phyloP scores from a whole-genome alignment of 495 filamentous ascomycete genomes.

The Xylaria acuta region DNA sequence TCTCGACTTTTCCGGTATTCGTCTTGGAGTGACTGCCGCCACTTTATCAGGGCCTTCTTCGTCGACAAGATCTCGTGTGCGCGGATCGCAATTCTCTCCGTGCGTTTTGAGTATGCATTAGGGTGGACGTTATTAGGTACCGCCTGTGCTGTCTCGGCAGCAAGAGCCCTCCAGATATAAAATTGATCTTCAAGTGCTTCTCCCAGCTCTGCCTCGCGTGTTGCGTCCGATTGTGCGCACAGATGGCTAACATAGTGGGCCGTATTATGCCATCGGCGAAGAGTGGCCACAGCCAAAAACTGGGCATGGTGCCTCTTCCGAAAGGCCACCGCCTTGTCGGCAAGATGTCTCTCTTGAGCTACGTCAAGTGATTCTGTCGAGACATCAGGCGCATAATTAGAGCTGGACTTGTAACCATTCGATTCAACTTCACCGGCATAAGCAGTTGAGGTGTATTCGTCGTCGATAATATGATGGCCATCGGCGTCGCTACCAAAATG shows the following conservation, averaged over 20 bases:
- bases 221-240: constrained; percentile 35
- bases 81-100: constrained; percentile 37
- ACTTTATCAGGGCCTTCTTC: constrained; percentile 31
- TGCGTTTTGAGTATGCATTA: constrained; percentile 40
- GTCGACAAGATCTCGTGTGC: constrained; percentile 33
- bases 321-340: constrained; percentile 34
- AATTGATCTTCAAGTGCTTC: constrained; percentile 33
- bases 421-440: constrained; percentile 18
- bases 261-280: constrained; percentile 39
- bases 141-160: constrained; percentile 27
- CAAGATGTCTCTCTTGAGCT: constrained; percentile 26
- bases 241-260: constrained; percentile 33
- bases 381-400: background rate
- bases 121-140: constrained; percentile 30
- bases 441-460: constrained; percentile 15
- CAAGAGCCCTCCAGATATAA: constrained; percentile 33
- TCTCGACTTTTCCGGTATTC: constrained; percentile 38
- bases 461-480: constrained; percentile 8
- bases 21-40: constrained; percentile 32
- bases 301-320: constrained; percentile 34
- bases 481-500: constrained; percentile 16
- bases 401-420: constrained; percentile 8
- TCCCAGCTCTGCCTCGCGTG: constrained; percentile 35
- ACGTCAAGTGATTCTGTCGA: constrained; percentile 10
- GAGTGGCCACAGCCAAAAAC: constrained; percentile 32